These are phyloP conservation scores for Naganishia liquefaciens DNA, from an alignment of 1,284 basidiomycete genomes.

Conservation along the genomic window DNA sequence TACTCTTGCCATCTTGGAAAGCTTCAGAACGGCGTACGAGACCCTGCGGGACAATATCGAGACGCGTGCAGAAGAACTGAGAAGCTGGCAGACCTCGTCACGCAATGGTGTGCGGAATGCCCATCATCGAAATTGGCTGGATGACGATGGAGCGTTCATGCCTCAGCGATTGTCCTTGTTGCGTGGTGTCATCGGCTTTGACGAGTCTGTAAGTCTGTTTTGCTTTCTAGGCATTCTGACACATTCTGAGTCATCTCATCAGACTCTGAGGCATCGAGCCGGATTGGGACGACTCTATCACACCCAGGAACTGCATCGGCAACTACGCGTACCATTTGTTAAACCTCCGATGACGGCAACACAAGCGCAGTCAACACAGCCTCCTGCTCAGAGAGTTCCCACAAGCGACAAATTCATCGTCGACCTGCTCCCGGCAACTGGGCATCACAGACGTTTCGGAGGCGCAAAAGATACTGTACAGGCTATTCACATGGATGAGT, in stretches of 20 bases:
- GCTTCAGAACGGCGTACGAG: constrained; percentile 81
- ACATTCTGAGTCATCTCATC: constrained; percentile 24
- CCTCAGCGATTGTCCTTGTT: constrained; percentile 76
- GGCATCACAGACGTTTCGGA: background rate
- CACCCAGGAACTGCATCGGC: constrained; percentile 62
- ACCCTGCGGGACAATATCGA: constrained; percentile 74
- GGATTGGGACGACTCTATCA: constrained; percentile 72
- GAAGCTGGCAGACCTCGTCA: constrained; percentile 23
- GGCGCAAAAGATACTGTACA: constrained; percentile 19
- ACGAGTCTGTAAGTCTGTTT: constrained; percentile 66
- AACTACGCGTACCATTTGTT: constrained; percentile 53
- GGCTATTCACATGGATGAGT: constrained; percentile 44
- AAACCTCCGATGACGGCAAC: constrained; percentile 26
- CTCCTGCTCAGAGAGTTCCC: constrained; percentile 1
- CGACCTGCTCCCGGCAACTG: background rate
- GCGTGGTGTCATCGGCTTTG: constrained; percentile 75
- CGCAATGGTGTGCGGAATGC: constrained; percentile 40
- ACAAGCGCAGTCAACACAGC: constrained; percentile 14
- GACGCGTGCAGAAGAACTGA: constrained; percentile 59
- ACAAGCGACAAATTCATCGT: constrained; percentile 10
- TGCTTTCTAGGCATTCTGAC: constrained; percentile 34
- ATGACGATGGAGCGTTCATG: constrained; percentile 43
- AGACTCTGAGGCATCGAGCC: constrained; percentile 71
- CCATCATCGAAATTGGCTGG: constrained; percentile 38
- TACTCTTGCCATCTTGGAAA: constrained; percentile 76